A percentile compares a stretch with the other conserved stretches of the same genome.
Evolutionary conservation across 768 basidiomycete species (phyloP).

Genomic region (Auriscalpium vulgare): DNA sequence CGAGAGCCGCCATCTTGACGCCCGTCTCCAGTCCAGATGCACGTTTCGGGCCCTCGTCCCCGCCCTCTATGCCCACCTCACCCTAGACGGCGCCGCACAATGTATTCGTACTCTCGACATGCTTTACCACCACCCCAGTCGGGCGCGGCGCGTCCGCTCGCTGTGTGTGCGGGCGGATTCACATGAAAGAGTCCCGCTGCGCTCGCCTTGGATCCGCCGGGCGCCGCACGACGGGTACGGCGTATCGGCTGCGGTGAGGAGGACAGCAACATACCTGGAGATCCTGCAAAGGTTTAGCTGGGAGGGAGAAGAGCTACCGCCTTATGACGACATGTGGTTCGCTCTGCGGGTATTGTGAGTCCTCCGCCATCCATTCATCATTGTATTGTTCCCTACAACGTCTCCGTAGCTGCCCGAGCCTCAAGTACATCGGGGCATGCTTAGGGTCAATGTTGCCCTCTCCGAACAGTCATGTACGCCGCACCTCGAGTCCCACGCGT

Average conservation of each 20-base stretch:
- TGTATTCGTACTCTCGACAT: conserved; percentile 57
- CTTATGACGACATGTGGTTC: conserved; percentile 73
- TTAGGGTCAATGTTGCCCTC: conserved; percentile 54
- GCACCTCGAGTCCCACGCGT: background rate
- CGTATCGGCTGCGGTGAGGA: conserved; percentile 45
- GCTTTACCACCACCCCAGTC: conserved; percentile 44
- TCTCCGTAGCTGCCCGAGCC: conserved; percentile 49
- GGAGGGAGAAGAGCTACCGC: conserved; percentile 57
- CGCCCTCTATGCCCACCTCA: conserved; percentile 51
- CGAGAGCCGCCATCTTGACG: background rate
- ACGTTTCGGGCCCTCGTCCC: conserved; percentile 47
- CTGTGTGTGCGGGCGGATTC: conserved; percentile 40
- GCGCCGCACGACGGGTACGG: conserved; percentile 26
- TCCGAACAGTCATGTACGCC: conserved; percentile 53
- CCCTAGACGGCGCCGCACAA: conserved; percentile 47
- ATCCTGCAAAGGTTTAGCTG: conserved; percentile 61
- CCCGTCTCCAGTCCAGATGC: conserved; percentile 37
- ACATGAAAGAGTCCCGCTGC: background rate
- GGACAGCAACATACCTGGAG: conserved; percentile 46
- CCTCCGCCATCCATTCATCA: background rate
- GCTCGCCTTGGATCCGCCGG: conserved; percentile 8
- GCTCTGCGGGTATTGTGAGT: conserved; percentile 59
- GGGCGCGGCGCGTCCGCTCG: conserved; percentile 61
- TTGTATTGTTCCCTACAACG: background rate
- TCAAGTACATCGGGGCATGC: conserved; percentile 54